Evolutionary conservation across 495 filamentous ascomycete species (phyloP).

Genomic region (Tuber melanosporum): DNA sequence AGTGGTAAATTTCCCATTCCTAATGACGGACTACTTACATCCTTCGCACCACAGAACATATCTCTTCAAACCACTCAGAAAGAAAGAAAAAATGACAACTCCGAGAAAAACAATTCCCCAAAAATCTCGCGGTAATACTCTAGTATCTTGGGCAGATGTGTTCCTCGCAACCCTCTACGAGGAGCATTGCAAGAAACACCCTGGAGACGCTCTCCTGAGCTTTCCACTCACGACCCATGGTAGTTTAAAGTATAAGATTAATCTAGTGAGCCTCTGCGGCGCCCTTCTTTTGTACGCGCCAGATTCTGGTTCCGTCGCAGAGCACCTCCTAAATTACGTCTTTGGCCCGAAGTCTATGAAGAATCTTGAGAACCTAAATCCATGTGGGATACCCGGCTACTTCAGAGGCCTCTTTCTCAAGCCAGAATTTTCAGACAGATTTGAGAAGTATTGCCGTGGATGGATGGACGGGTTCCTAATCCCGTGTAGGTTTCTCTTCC

Average conservation of each 20-base stretch:
- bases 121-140: neutral
- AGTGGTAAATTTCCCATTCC: neutral
- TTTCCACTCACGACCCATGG: neutral
- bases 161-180: neutral
- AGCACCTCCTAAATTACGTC: neutral
- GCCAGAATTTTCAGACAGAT: neutral
- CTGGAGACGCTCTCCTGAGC: neutral
- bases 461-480: neutral
- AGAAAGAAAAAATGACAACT: neutral
- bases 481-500: neutral
- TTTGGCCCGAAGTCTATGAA: neutral
- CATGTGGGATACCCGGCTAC: neutral
- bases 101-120: neutral
- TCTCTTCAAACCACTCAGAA: neutral
- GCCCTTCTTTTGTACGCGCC: neutral
- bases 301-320: neutral
- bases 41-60: neutral
- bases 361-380: neutral
- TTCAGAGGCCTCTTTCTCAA: neutral
- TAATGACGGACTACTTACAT: neutral
- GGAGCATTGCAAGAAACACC: neutral
- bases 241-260: neutral
- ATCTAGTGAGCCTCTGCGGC: neutral
- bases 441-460: constrained; percentile 4
- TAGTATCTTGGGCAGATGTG: neutral